Conservation (phyloP, 73 alveolate species). For the Urostyla sp. region DNA sequence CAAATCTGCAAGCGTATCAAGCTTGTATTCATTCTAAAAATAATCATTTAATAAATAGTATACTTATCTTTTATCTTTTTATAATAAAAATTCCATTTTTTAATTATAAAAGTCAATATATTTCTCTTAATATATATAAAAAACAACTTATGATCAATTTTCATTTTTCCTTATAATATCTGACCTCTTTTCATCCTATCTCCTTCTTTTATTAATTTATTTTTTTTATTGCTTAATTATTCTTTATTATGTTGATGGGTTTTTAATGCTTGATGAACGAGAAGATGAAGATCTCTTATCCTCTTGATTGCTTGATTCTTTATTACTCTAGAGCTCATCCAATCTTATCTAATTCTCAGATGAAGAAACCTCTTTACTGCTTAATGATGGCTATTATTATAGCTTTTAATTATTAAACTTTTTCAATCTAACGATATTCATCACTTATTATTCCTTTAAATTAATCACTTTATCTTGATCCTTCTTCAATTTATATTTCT, state of each 20-base stretch:
- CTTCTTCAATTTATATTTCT: not conserved
- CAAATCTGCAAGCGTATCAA: no score
- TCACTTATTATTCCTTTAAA: not conserved
- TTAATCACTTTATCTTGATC: not conserved
- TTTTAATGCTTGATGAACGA: not conserved
- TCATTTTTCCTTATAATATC: slow-evolving; percentile 1
- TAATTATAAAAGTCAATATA: no score
- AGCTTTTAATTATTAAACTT: not conserved
- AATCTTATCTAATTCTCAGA: not conserved
- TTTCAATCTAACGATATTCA: not conserved
- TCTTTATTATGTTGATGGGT: not conserved
- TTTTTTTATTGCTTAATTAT: slow-evolving; percentile 14
- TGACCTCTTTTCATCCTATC: slow-evolving; percentile 40
- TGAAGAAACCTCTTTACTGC: not conserved
- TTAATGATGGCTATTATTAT: not conserved
- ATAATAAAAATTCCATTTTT: no score
- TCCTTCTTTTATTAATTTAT: slow-evolving; percentile 31
- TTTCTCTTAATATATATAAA: no score
- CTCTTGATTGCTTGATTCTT: slow-evolving; percentile 28
- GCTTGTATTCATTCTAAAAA: no score
- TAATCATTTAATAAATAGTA: no score
- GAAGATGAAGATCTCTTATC: slow-evolving; percentile 40
- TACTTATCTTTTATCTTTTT: no score
- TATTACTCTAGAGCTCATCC: not conserved
- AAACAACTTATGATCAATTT: no score